Percentiles rank a stretch among this genome's conserved stretches.
Evolutionary conservation across 306 rosid species (phyloP).

Genomic region (Aeschynomene evenia): DNA sequence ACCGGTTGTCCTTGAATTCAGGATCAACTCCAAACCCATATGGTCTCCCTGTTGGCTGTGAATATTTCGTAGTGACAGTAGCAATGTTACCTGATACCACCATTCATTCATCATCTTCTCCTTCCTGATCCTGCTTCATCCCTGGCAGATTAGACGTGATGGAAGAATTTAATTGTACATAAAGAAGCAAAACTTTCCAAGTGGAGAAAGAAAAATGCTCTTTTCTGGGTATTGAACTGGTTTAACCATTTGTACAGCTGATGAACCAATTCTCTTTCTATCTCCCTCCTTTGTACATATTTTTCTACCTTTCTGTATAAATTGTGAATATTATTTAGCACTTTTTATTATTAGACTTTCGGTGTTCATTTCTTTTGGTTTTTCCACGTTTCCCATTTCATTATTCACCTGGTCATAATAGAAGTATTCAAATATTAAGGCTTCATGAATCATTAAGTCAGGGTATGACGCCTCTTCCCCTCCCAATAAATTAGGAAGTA

Average conservation of each 20-base stretch:
- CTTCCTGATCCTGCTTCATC: conserved; percentile 93
- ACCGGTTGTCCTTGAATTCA: conserved; percentile 89
- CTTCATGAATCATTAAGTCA: too few relatives aligned
- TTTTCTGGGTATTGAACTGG: conserved; percentile 51
- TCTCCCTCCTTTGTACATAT: conserved; percentile 44
- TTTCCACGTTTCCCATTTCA: neutral
- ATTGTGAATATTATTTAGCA: conserved; percentile 46
- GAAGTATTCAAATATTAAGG: too few relatives aligned
- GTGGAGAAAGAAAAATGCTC: conserved; percentile 37
- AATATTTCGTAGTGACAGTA: conserved; percentile 91
- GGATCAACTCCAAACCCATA: conserved; percentile 80
- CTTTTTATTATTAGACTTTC: conserved; percentile 16
- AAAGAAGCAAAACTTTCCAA: conserved; percentile 36
- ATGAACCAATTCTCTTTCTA: conserved; percentile 50
- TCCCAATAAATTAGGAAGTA: neutral
- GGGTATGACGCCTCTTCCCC: neutral
- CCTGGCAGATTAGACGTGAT: conserved; percentile 73
- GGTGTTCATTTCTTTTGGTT: neutral
- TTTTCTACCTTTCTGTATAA: conserved; percentile 23
- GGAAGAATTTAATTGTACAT: conserved; percentile 92
- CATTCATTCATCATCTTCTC: conserved; percentile 81
- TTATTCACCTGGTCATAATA: neutral
- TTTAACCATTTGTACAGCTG: conserved; percentile 56
- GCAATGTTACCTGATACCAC: conserved; percentile 95
- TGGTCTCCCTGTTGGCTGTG: conserved; percentile 95